Evolutionary conservation across 495 filamentous ascomycete species (phyloP), one percentile per base, ranked within the genome.

Genomic region (Neurospora hispaniola): DNA sequence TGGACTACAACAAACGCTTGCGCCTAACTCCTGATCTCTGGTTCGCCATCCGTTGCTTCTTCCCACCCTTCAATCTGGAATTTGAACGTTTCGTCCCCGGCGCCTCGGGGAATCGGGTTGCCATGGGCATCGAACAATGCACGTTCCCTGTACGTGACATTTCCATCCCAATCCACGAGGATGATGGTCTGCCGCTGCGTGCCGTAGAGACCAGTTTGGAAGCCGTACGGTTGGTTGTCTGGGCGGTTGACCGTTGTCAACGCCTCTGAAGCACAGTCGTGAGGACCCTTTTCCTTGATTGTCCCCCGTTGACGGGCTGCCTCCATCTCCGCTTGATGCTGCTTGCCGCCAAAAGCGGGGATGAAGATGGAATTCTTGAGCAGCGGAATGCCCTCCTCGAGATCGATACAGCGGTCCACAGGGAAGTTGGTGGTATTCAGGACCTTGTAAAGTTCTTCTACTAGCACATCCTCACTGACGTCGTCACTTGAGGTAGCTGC

Each of bases 151-250:
- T 92, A 98, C 14, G 89, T 90, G 54, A 96, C 88, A 69, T 89
- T 88, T 16, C 94, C 95, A 23, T 90, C 84, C 78, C 86, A 87
- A 74, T 89, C 89, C 38, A 97, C 90, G 20, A 98, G 85, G 35
- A 98, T 83, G 14, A 98, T 84, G 0, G 93, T 97, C 84, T 99
- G 95, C 75, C 93, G 90, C 80, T 97, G 93, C 1, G 96, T 99
- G n/a, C 96, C 96, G 82, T 99, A 98, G 16, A 88, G 80, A 12
- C 90, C 89, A 20, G 84, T 86, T 77, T 86, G 84, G 59, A 84
- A 85, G 31, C 83, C 82, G 16, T 78, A 77, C 23, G 73, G 75
- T 7, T 78, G 75, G 14, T 75, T 73, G 71, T 79, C 79, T 16
- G 80, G 79, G 41, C 78, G 70, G 38, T 80, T 78, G 69, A 74